phyloP scores from a whole-genome alignment of 148 eudicot genomes.

The Cornus controversa region DNA sequence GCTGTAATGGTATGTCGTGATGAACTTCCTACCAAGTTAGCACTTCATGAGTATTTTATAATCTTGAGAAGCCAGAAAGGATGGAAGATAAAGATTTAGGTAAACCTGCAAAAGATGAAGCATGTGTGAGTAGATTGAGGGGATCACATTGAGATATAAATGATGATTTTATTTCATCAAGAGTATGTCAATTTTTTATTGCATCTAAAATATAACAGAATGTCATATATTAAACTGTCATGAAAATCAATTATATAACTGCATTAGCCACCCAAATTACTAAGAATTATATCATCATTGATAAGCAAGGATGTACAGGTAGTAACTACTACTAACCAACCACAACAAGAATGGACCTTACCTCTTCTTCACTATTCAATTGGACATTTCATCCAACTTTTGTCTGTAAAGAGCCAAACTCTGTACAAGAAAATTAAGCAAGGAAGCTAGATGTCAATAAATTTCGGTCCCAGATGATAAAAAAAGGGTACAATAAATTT shows the following conservation, averaged over 20 bases:
- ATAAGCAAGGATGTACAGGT: not conserved
- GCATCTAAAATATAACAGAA: no score
- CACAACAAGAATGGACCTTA: not conserved
- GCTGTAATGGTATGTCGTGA: not conserved
- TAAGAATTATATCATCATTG: not conserved
- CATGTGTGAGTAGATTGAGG: not conserved
- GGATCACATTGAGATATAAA: not conserved
- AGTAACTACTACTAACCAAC: not conserved
- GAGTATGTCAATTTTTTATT: not conserved
- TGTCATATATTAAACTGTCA: no score
- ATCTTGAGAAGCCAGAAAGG: no score
- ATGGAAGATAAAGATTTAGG: no score
- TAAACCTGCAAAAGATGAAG: no score
- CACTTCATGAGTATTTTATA: no score
- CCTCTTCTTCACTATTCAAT: not conserved
- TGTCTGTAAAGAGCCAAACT: constrained; percentile 44
- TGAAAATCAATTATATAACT: no score
- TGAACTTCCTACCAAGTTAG: not conserved
- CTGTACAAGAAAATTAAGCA: constrained; percentile 22
- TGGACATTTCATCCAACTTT: constrained; percentile 27
- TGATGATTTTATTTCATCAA: not conserved
- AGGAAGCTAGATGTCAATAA: not conserved
- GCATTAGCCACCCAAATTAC: no score
- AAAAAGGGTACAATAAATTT: not conserved
- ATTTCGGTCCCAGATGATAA: not conserved